A percentile compares a stretch with the other conserved stretches of the same genome.
These are phyloP conservation scores for Paecilomyces fulvus DNA, from an alignment of 2,329 filamentous ascomycete species.

Conservation along the genomic window DNA sequence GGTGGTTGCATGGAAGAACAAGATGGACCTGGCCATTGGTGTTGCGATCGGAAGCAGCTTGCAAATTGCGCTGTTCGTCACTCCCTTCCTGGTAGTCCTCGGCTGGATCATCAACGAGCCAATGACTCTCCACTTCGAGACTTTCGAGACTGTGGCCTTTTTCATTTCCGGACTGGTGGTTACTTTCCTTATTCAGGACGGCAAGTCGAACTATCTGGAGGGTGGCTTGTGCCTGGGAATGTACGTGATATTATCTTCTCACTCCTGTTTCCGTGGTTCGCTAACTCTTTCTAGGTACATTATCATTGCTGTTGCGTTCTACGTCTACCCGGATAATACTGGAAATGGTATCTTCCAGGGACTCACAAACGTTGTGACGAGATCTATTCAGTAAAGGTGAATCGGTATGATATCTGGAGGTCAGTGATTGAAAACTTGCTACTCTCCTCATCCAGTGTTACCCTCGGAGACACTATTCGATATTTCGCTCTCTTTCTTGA, in stretches of 20 bases:
- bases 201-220: constrained; percentile 77
- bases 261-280: not conserved
- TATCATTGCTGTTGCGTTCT: constrained; percentile 42
- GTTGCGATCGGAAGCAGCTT: constrained; percentile 76
- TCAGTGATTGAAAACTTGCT: not conserved
- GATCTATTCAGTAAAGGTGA: not conserved
- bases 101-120: constrained; percentile 66
- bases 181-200: constrained; percentile 66
- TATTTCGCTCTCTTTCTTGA: not conserved
- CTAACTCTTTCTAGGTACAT: constrained; percentile 23
- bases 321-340: constrained; percentile 39
- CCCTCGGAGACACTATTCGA: not conserved
- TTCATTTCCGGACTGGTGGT: constrained; percentile 68
- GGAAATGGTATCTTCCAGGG: constrained; percentile 7
- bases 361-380: constrained; percentile 2
- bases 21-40: constrained; percentile 59
- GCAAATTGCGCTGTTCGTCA: constrained; percentile 75
- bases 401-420: not conserved
- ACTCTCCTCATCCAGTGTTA: not conserved
- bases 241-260: constrained; percentile 27
- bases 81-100: constrained; percentile 69
- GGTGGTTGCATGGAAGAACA: constrained; percentile 69
- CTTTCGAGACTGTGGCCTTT: constrained; percentile 69
- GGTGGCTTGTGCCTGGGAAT: constrained; percentile 61
- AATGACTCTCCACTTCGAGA: constrained; percentile 76